Evolutionary conservation across 257 asterid species (phyloP), one percentile per base, ranked within the genome.

Genomic region (Solanum ossicruentum): DNA sequence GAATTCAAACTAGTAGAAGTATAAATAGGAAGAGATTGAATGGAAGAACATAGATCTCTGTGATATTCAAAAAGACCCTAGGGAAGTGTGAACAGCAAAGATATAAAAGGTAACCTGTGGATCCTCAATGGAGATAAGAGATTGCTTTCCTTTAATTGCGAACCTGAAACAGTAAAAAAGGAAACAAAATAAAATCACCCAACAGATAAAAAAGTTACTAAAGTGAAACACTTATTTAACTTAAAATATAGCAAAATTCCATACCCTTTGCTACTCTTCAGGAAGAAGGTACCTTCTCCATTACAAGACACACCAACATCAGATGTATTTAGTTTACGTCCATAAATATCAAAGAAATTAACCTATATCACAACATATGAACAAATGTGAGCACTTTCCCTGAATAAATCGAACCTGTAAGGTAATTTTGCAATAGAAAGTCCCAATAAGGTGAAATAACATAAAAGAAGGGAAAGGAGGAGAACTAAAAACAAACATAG

Each of bases 241-340:
- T 23, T 12, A 65, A 12, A 47, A n/a, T 28, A 63, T 82, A 84
- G 36, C 17, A 84, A 49, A 81, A 54, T n/a, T 71, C 26, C 89
- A 87, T 88, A 96, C 99, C 98, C 98, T 91, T 83, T 95, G 55
- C 65, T 88, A 81, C 88, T 87, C 91, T 94, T 97, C 57, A 61
- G 69, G 90, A 89, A 97, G 93, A 95, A 97, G 84, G 93, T 92
- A 84, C 94, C 96, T 84, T 81, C 91, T 80, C 90, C 91, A 85
- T 88, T 90, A 91, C 99, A 97, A 87, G 98, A 93, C 39, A 97
- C 91, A 65, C 99, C 98, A 91, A 97, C 99, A 89, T 93, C 94
- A 57, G 85, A 86, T 51, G 95, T 93, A 87, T 97, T 94, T 85
- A 97, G 85, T 85, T 94, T 97, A 91, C 98, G 88, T 45, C 99